Base-by-base conservation (phyloP, 2,329 filamentous ascomycete species). In the Cryphonectria japonica region DNA sequence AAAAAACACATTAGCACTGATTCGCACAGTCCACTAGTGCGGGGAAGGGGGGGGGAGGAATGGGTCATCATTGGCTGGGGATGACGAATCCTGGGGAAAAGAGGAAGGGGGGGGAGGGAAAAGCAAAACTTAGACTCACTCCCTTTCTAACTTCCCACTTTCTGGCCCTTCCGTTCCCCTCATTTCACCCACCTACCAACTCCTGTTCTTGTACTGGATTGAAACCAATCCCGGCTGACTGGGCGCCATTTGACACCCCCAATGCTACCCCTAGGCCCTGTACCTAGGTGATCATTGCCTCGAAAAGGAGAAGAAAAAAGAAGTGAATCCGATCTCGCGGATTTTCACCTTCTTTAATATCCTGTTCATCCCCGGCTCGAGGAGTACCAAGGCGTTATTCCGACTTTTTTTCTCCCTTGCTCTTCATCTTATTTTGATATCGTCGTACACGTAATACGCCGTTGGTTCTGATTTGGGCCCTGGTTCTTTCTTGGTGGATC, bases 271-370 rank as follows among this genome's bases (percentile, higher is more conserved):
- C 19, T n/a, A 3, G 46, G 46, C 46, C 46, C 22, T 50, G 26
- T 26, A 50, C 46, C 14, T 26, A 68, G 66, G 22, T 68, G 66
- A 61, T 68, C 66, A 32, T 68, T 43, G 9, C 54, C 66, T 13
- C 22, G 50, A 60, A 1, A 19, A 29, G n/a, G 37, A 46, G 9
- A 26, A 7, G 50, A 16, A 14, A 26, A 26, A 22, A 37, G 13
- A 14, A 34, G 26, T 9, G 39, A 59, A 13, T 13, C 46, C 32
- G 50, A 34, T 65, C 29, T 72, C 71, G 71, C 68, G 65, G 64
- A 70, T 70, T 72, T 70, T 70, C 50, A 68, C 71, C 71, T 50
- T 64, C 65, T 68, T 68, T 41, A 68, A 26, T 52, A 50, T n/a
- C 26, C 34, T 22, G 46, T 22, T 22, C 14, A 26, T 32, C 32